phyloP scores from a whole-genome alignment of 2,329 filamentous ascomycete species.

The Zymoseptoria tritici region DNA sequence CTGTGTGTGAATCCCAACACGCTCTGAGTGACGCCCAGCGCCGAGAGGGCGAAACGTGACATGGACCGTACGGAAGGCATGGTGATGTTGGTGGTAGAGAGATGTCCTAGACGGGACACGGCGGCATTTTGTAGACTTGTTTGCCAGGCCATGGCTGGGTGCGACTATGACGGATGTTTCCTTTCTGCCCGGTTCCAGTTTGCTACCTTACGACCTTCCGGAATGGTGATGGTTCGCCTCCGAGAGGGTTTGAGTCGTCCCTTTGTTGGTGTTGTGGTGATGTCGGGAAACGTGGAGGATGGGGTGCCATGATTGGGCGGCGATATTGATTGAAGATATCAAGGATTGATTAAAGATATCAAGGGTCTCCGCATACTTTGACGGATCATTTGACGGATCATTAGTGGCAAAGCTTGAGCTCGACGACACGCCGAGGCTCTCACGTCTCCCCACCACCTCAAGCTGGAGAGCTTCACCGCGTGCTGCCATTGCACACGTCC shows the following conservation, averaged over 20 bases:
- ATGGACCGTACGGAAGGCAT: slow-evolving; percentile 25
- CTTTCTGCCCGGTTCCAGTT: background rate
- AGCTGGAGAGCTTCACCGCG: background rate
- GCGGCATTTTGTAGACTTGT: slow-evolving; percentile 7
- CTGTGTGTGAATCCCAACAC: slow-evolving; percentile 20
- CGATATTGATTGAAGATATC: no score
- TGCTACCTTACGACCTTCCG: background rate
- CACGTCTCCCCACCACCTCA: background rate
- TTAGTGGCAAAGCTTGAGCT: no score
- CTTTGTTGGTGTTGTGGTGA: no score
- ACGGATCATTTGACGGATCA: no score
- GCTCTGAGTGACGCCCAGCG: slow-evolving; percentile 21
- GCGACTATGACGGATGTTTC: background rate
- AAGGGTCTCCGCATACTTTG: no score
- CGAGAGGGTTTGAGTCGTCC: no score
- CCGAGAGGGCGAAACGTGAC: slow-evolving; percentile 23
- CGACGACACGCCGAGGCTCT: background rate
- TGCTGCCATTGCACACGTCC: background rate
- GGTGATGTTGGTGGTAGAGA: slow-evolving; percentile 6
- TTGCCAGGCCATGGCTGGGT: slow-evolving; percentile 6
- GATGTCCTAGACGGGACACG: slow-evolving; percentile 1
- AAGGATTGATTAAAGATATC: no score
- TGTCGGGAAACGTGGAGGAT: no score
- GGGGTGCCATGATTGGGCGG: no score
- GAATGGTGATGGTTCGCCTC: background rate